Evolutionary conservation across 139 green algal genomes (phyloP).

Genomic region (Mesostigma viride): DNA sequence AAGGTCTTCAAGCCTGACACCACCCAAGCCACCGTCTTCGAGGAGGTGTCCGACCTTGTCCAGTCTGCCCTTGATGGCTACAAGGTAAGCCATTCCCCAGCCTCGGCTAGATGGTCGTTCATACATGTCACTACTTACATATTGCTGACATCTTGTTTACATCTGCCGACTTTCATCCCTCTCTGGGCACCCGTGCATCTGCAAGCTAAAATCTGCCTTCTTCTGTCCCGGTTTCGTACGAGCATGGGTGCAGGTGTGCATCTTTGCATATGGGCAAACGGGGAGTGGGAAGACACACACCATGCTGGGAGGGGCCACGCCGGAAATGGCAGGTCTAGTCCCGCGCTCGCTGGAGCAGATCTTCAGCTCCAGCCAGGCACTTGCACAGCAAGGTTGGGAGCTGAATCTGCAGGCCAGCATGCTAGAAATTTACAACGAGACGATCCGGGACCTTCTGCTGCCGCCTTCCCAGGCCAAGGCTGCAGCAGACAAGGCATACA

Average conservation of each 20-base stretch:
- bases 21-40: slow-evolving; percentile 59
- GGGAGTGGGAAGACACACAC: slow-evolving; percentile 95
- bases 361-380: slow-evolving; percentile 35
- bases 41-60: slow-evolving; percentile 81
- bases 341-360: slow-evolving; percentile 71
- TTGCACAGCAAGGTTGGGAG: slow-evolving; percentile 1
- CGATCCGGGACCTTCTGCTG: slow-evolving; percentile 39
- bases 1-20: slow-evolving; percentile 69
- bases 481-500: slow-evolving; percentile 19
- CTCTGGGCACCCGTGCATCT: not conserved
- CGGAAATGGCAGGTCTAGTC: slow-evolving; percentile 63
- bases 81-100: slow-evolving; percentile 37
- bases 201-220: not conserved
- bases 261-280: slow-evolving; percentile 96
- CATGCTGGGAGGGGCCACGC: slow-evolving; percentile 58
- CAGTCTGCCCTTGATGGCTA: slow-evolving; percentile 91
- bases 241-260: slow-evolving; percentile 85
- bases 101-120: too few relatives aligned
- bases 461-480: slow-evolving; percentile 54
- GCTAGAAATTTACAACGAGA: slow-evolving; percentile 95
- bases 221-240: not conserved
- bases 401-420: slow-evolving; percentile 48
- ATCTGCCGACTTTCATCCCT: not conserved
- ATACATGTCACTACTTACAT: too few relatives aligned
- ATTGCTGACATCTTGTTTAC: too few relatives aligned